These are phyloP conservation scores for Neoboletus brunneissimus DNA, from an alignment of 768 basidiomycete species.

Conservation along the genomic window DNA sequence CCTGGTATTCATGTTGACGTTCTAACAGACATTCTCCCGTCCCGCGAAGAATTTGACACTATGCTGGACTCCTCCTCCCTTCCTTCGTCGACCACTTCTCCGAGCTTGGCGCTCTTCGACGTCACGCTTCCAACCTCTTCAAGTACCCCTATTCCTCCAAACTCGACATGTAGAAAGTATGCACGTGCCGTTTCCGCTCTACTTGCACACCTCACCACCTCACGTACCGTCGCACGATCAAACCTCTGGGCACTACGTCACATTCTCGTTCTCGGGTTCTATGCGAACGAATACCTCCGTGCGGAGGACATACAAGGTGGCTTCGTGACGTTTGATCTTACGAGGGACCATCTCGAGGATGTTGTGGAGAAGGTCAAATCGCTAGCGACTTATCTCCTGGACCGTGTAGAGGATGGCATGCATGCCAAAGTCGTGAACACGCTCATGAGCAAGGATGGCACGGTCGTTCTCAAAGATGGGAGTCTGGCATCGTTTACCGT, in stretches of 20 bases:
- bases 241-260: conserved; percentile 71
- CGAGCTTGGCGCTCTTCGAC: conserved; percentile 59
- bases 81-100: conserved; percentile 44
- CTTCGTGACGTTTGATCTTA: conserved; percentile 37
- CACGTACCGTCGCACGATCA: conserved; percentile 57
- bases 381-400: conserved; percentile 61
- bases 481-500: conserved; percentile 30
- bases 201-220: conserved; percentile 50
- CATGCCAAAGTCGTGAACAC: conserved; percentile 41
- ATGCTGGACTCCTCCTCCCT: conserved; percentile 43
- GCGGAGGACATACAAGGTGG: conserved; percentile 49
- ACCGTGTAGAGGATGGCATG: conserved; percentile 48
- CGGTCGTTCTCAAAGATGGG: conserved; percentile 19
- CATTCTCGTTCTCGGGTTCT: conserved; percentile 58
- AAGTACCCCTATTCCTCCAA: conserved; percentile 13
- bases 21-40: conserved; percentile 52
- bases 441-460: conserved; percentile 28
- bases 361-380: conserved; percentile 48
- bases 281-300: conserved; percentile 59
- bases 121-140: conserved; percentile 51
- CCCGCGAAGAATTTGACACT: conserved; percentile 41
- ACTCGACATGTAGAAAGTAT: conserved; percentile 39
- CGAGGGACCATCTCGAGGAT: conserved; percentile 30
- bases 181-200: conserved; percentile 59
- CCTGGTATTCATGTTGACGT: conserved; percentile 40